Conservation (phyloP, 805 yeast genomes). For the Saturnispora ahearnii region DNA sequence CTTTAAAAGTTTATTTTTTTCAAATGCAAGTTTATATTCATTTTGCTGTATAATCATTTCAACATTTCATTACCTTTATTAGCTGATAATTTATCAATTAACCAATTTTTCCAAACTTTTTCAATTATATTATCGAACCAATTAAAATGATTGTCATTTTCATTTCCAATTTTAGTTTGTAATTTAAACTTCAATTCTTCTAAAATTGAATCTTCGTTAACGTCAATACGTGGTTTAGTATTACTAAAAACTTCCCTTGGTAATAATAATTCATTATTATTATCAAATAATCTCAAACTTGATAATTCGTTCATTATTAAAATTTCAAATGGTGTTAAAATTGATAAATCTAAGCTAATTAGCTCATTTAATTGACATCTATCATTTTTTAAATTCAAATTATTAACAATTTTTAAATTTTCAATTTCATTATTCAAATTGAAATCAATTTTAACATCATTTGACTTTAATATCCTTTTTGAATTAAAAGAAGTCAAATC, state of each 20-base stretch:
- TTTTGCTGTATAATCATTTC: not conserved
- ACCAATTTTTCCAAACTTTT: not conserved
- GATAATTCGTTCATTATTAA: conserved; percentile 1
- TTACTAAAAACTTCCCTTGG: not conserved
- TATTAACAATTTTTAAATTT: not conserved
- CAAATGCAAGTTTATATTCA: not conserved
- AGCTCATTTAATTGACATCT: not conserved
- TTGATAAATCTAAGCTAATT: conserved; percentile 8
- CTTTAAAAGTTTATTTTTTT: not conserved
- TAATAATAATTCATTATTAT: not conserved
- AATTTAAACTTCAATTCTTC: not conserved
- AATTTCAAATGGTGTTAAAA: conserved; percentile 10
- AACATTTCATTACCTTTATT: not conserved
- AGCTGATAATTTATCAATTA: not conserved
- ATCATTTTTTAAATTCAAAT: not conserved
- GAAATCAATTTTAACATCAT: not conserved
- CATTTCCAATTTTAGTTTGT: not conserved
- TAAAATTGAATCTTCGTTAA: not conserved
- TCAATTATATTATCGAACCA: not conserved
- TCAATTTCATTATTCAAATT: not conserved
- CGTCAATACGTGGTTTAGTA: too few species aligned
- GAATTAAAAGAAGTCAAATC: not conserved
- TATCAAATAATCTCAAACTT: not conserved
- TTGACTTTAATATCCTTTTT: not conserved
- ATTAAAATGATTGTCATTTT: not conserved